phyloP scores from a whole-genome alignment of 192 early-diverging fungal genomes.

The Coemansia aciculifera region DNA sequence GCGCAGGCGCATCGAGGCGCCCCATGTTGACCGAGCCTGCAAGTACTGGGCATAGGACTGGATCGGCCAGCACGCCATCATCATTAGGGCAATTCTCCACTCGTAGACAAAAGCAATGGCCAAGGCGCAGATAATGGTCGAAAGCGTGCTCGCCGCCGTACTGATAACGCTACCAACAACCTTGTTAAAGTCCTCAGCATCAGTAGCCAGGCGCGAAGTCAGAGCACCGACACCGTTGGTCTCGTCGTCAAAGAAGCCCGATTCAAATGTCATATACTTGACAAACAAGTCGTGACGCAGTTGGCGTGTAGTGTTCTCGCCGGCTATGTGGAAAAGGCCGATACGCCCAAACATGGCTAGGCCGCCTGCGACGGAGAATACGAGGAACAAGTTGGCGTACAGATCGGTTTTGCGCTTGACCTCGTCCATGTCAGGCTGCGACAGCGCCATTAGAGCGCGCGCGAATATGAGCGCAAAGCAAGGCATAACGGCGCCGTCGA shows the following conservation, averaged over 20 bases:
- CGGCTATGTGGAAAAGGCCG: slow-evolving; percentile 59
- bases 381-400: slow-evolving; percentile 51
- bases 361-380: slow-evolving; percentile 53
- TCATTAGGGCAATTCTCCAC: slow-evolving; percentile 65
- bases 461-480: slow-evolving; percentile 73
- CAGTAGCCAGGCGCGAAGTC: slow-evolving; percentile 68
- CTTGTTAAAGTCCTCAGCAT: slow-evolving; percentile 61
- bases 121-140: slow-evolving; percentile 34
- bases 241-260: slow-evolving; percentile 74
- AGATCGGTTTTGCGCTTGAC: slow-evolving; percentile 30
- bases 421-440: slow-evolving; percentile 22
- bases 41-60: slow-evolving; percentile 64
- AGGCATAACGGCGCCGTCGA: slow-evolving; percentile 75
- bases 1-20: slow-evolving; percentile 55
- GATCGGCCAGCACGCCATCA: slow-evolving; percentile 70
- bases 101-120: slow-evolving; percentile 58
- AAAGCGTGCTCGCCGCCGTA: slow-evolving; percentile 30
- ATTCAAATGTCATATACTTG: slow-evolving; percentile 68
- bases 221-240: slow-evolving; percentile 70
- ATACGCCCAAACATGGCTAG: slow-evolving; percentile 59
- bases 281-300: slow-evolving; percentile 64
- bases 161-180: slow-evolving; percentile 44
- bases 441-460: slow-evolving; percentile 31
- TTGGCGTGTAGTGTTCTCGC: slow-evolving; percentile 65
- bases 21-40: slow-evolving; percentile 58